A percentile compares a stretch with the other conserved stretches of the same genome.
These are phyloP conservation scores for Boletus rex-veris DNA, from an alignment of 768 basidiomycete species.

Conservation along the genomic window DNA sequence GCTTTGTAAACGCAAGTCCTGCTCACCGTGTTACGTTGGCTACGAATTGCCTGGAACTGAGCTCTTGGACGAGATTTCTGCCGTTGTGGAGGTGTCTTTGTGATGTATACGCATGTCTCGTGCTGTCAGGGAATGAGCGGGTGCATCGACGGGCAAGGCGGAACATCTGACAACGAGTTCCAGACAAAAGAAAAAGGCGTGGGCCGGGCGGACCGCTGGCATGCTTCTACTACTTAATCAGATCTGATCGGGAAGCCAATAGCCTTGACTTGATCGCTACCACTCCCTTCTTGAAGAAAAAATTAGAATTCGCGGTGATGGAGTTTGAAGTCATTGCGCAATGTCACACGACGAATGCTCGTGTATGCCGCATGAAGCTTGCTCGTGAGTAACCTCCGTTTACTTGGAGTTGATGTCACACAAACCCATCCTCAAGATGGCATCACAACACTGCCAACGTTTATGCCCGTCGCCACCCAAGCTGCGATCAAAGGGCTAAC, in stretches of 20 bases:
- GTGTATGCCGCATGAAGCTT: conserved; percentile 82
- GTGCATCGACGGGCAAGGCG: conserved; percentile 17
- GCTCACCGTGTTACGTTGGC: conserved; percentile 37
- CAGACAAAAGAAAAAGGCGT: neutral
- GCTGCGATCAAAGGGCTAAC: conserved; percentile 92
- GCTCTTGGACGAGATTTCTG: conserved; percentile 32
- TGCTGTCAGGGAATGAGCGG: conserved; percentile 1
- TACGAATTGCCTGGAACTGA: conserved; percentile 31
- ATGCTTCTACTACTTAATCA: too few species aligned
- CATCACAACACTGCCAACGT: conserved; percentile 78
- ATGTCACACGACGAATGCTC: conserved; percentile 77
- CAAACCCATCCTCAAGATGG: conserved; percentile 50
- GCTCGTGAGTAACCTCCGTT: conserved; percentile 50
- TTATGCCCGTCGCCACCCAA: conserved; percentile 94
- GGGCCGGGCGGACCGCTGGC: conserved; percentile 16
- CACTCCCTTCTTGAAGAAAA: neutral
- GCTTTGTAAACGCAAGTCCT: neutral
- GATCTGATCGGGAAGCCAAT: neutral
- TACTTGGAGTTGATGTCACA: conserved; percentile 3
- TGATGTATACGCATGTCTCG: neutral
- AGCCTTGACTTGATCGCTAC: neutral
- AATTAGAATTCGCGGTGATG: conserved; percentile 38
- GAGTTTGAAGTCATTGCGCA: conserved; percentile 79
- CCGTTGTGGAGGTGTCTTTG: conserved; percentile 17
- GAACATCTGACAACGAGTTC: conserved; percentile 16